phyloP scores from a whole-genome alignment of 106 monocot genomes.

The Acanthochlamys bracteata region DNA sequence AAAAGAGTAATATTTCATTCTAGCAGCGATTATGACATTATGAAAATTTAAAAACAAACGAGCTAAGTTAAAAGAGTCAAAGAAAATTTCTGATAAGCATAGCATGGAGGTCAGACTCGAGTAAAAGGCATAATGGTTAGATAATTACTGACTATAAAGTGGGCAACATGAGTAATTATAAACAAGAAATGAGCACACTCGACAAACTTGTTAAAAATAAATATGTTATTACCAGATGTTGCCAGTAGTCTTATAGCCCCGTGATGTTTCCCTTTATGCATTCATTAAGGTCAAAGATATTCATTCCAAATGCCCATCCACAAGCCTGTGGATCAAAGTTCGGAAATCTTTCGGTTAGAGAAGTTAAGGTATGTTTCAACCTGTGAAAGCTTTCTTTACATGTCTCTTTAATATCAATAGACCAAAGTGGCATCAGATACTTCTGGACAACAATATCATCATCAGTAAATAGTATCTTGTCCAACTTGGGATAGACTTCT shows the following conservation, averaged over 20 bases:
- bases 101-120: too few species aligned
- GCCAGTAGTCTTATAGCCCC: slow-evolving; percentile 49
- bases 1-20: too few species aligned
- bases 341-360: slow-evolving; percentile 37
- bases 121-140: too few species aligned
- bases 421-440: slow-evolving; percentile 66
- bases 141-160: too few species aligned
- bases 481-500: slow-evolving; percentile 65
- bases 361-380: slow-evolving; percentile 69
- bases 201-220: neutral
- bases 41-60: too few species aligned
- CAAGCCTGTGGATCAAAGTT: slow-evolving; percentile 43
- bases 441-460: slow-evolving; percentile 76
- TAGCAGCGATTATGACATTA: too few species aligned
- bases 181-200: neutral
- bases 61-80: too few species aligned
- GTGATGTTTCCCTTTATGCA: slow-evolving; percentile 43
- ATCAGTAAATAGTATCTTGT: slow-evolving; percentile 78
- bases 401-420: slow-evolving; percentile 59
- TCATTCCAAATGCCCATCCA: slow-evolving; percentile 62
- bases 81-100: too few species aligned
- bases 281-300: slow-evolving; percentile 43
- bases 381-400: slow-evolving; percentile 79
- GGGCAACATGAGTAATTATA: too few species aligned
- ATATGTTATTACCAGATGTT: slow-evolving; percentile 31